Evolutionary conservation across 179 eudicot species (phyloP).

Genomic region (Nepenthes alata): DNA sequence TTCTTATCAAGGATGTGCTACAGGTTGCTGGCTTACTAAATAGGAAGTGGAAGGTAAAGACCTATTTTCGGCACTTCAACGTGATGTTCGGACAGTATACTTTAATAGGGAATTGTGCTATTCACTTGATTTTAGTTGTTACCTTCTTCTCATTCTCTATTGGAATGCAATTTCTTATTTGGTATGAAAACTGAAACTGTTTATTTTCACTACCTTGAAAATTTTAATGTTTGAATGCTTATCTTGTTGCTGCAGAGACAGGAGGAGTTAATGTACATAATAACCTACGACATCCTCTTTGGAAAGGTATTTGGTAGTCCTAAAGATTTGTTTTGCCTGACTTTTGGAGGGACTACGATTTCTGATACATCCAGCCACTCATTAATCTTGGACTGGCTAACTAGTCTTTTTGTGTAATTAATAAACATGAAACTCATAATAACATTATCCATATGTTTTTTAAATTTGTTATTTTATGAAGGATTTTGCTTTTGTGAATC

Average conservation of each 20-base stretch:
- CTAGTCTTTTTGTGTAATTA: too few relatives aligned
- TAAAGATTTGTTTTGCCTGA: background rate
- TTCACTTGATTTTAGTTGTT: background rate
- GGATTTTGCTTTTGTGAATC: too few relatives aligned
- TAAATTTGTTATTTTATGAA: too few relatives aligned
- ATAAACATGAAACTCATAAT: too few relatives aligned
- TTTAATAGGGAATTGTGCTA: too few relatives aligned
- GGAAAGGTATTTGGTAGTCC: conserved; percentile 59
- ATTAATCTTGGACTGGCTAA: background rate
- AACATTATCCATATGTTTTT: too few relatives aligned
- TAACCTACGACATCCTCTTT: conserved; percentile 74
- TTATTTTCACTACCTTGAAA: background rate
- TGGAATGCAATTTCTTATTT: too few relatives aligned
- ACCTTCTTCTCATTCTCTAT: background rate
- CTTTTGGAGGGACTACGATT: background rate
- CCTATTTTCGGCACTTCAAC: background rate
- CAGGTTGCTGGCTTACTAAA: conserved; percentile 43
- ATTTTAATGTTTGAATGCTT: background rate
- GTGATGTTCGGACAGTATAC: too few relatives aligned
- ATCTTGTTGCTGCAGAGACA: conserved; percentile 53
- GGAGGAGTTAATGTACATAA: conserved; percentile 60
- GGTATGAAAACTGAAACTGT: background rate
- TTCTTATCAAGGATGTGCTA: conserved; percentile 66
- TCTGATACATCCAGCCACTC: background rate
- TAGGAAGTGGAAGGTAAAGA: conserved; percentile 84